Evolutionary conservation across 1,284 basidiomycete species (phyloP).

Genomic region (Sphaerobolus stellatus): DNA sequence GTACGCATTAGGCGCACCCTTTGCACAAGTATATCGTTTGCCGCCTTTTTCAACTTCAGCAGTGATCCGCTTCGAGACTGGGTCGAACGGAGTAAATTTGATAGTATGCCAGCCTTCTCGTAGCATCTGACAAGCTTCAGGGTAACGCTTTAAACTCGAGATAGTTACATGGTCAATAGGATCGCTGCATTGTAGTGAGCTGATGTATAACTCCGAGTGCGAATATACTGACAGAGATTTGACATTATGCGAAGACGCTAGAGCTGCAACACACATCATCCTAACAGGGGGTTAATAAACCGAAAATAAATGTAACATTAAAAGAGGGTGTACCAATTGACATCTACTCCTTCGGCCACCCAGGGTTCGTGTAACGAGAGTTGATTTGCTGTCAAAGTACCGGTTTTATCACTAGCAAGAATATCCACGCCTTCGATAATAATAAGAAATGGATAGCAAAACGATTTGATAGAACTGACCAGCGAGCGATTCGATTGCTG

Average conservation of each 20-base stretch:
- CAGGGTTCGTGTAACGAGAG: constrained; percentile 49
- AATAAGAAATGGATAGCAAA: background rate
- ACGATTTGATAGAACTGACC: constrained; percentile 25
- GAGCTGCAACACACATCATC: constrained; percentile 36
- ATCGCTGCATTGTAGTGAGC: constrained; percentile 27
- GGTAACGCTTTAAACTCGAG: constrained; percentile 51
- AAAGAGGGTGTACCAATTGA: constrained; percentile 32
- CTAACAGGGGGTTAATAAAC: background rate
- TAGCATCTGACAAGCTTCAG: constrained; percentile 48
- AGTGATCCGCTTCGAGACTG: constrained; percentile 56
- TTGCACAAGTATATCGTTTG: constrained; percentile 48
- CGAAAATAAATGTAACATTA: background rate
- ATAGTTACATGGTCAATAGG: constrained; percentile 59
- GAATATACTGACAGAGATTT: constrained; percentile 34
- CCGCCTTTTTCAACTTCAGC: constrained; percentile 53
- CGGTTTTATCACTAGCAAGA: constrained; percentile 58
- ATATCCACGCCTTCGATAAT: constrained; percentile 43
- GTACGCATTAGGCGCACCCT: constrained; percentile 53
- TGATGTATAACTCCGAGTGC: background rate
- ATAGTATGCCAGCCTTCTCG: constrained; percentile 49
- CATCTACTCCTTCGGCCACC: constrained; percentile 21
- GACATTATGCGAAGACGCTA: constrained; percentile 55
- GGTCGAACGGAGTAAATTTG: constrained; percentile 55
- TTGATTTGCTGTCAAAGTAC: constrained; percentile 57
- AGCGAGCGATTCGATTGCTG: constrained; percentile 56